Base-by-base conservation (phyloP, 768 basidiomycete genomes). In the Boletus tomentosulus region DNA sequence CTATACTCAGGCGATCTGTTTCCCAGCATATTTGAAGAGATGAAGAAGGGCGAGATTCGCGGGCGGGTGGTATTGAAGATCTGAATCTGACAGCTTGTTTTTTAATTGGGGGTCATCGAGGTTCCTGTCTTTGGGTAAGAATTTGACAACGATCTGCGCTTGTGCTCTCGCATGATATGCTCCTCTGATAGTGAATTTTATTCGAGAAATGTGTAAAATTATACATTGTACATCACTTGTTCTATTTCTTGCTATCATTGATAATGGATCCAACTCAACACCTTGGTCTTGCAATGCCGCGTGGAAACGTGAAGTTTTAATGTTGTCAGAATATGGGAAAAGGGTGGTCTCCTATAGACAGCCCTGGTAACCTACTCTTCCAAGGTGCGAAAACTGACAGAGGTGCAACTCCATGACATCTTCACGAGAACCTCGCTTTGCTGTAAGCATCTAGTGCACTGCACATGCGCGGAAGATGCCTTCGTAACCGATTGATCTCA, bases 1-100 rank as follows among this genome's bases (percentile, higher is more conserved):
- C 16, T 24, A 16, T 39, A 2, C 51, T 50, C 33, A 57, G 5
- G n/a, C 5, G 3, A n/a, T n/a, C 8, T 27, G 2, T 37, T 7
- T 41, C 38, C 4, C 16, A 66, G 65, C 2, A 42, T 66, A 13
- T 61, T 66, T n/a, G 47, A 51, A 12, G 64, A 66, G 38, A 54
- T 68, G 54, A 11, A 39, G 16, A 46, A 15, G 19, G 61, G 63
- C 1, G 46, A 61, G 30, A 50, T 66, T 22, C 34, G 27, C 1
- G 65, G 65, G 6, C 50, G 65, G 16, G 56, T 65, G 9, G 48
- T 66, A 24, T 50, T 67, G 28, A 60, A 63, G 44, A 2, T 66
- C 4, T 66, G 51, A 65, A 6, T 11, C 1, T 11, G 6, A 41
- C 16, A n/a, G 0, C 37, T 38, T 15, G n/a, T n/a, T 15, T 38